phyloP scores from a whole-genome alignment of 2,329 filamentous ascomycete species.

The Ploettnerulaceae sp. region DNA sequence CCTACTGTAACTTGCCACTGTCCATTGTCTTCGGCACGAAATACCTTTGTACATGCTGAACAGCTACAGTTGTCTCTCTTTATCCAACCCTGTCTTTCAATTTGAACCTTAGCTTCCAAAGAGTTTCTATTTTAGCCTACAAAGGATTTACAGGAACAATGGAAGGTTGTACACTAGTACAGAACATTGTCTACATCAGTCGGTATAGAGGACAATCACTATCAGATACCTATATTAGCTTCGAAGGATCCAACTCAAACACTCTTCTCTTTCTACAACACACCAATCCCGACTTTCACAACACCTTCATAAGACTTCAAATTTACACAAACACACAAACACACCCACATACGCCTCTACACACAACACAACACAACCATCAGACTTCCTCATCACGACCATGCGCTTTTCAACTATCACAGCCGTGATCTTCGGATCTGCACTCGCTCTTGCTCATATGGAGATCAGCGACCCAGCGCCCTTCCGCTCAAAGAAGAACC shows the following conservation, averaged over 20 bases:
- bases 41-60: not conserved
- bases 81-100: not conserved
- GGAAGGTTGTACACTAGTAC: not conserved
- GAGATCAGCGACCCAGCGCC: not conserved
- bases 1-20: too few species aligned
- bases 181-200: not conserved
- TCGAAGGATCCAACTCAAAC: not conserved
- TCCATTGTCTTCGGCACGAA: not conserved
- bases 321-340: too few species aligned
- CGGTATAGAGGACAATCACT: not conserved
- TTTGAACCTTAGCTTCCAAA: not conserved
- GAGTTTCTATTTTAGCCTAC: not conserved
- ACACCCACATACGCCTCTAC: too few species aligned
- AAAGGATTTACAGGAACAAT: not conserved
- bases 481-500: not conserved
- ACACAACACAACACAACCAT: too few species aligned
- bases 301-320: too few species aligned
- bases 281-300: not conserved
- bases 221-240: not conserved
- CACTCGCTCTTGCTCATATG: not conserved
- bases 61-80: not conserved
- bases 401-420: too few species aligned
- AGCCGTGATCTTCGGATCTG: not conserved
- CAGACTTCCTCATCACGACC: too few species aligned
- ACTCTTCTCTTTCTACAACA: too few species aligned